Evolutionary conservation across 2,329 filamentous ascomycete genomes (phyloP).

Genomic region (Phialophora expanda): DNA sequence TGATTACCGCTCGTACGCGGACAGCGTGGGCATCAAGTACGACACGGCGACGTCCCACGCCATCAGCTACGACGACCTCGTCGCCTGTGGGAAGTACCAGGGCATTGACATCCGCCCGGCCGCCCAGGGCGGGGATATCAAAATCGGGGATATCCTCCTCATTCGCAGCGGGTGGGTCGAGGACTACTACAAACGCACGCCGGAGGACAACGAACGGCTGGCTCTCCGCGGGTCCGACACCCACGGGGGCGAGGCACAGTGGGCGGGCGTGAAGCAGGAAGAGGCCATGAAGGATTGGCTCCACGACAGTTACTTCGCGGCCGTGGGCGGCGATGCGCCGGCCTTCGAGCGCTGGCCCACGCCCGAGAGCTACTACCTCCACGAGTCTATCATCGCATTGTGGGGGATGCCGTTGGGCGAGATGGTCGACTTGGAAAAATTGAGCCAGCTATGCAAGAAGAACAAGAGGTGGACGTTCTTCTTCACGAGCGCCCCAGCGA

Average conservation of each 20-base stretch:
- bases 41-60: slow-evolving; percentile 59
- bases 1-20: slow-evolving; percentile 54
- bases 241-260: slow-evolving; percentile 49
- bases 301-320: slow-evolving; percentile 71
- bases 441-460: slow-evolving; percentile 46
- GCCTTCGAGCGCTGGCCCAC: slow-evolving; percentile 69
- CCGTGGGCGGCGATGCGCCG: slow-evolving; percentile 67
- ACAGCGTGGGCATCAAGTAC: slow-evolving; percentile 57
- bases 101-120: slow-evolving; percentile 65
- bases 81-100: slow-evolving; percentile 63
- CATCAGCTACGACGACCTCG: slow-evolving; percentile 62
- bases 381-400: slow-evolving; percentile 50
- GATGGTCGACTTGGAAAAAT: slow-evolving; percentile 52
- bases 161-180: slow-evolving; percentile 68
- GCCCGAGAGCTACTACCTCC: slow-evolving; percentile 44
- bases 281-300: slow-evolving; percentile 67
- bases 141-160: slow-evolving; percentile 68
- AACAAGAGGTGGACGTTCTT: slow-evolving; percentile 50
- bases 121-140: slow-evolving; percentile 60
- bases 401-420: slow-evolving; percentile 54
- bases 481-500: slow-evolving; percentile 50
- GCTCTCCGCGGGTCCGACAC: slow-evolving; percentile 43
- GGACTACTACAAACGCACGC: slow-evolving; percentile 57
- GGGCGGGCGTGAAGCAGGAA: slow-evolving; percentile 59
- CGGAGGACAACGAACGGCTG: slow-evolving; percentile 44